Conservation (phyloP, 345 rosid genomes). For the Excoecaria agallocha region DNA sequence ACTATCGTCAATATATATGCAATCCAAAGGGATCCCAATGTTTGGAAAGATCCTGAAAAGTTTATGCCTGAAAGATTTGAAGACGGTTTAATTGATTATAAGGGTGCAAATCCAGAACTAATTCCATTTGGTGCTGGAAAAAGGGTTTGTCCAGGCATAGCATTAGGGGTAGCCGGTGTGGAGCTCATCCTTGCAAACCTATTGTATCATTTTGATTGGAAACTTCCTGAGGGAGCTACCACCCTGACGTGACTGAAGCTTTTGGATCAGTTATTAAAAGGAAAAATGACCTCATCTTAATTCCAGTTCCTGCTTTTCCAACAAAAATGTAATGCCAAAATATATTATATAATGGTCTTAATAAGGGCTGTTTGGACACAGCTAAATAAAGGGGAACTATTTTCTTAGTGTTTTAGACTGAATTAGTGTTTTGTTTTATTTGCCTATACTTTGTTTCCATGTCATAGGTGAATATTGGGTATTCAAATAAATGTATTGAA, state of each 20-base stretch:
- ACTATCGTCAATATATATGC: conserved; percentile 18
- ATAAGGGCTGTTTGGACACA: too few relatives aligned
- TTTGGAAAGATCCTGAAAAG: conserved; percentile 21
- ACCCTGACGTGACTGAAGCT: conserved; percentile 24
- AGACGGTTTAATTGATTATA: conserved; percentile 13
- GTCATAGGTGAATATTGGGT: too few relatives aligned
- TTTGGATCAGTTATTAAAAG: neutral
- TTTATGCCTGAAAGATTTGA: conserved; percentile 24
- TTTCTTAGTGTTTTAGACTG: too few relatives aligned
- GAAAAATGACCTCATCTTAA: conserved; percentile 12
- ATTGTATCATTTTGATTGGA: conserved; percentile 33
- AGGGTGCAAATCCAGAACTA: conserved; percentile 18
- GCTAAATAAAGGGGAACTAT: too few relatives aligned
- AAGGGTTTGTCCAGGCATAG: conserved; percentile 30
- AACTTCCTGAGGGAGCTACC: conserved; percentile 14
- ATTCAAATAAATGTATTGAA: too few relatives aligned
- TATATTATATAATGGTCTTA: too few relatives aligned
- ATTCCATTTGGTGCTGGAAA: conserved; percentile 33
- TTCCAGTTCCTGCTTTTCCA: conserved; percentile 11
- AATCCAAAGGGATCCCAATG: conserved; percentile 20
- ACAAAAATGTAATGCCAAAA: too few relatives aligned
- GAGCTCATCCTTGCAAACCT: conserved; percentile 20
- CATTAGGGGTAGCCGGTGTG: conserved; percentile 5
- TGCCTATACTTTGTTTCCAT: too few relatives aligned
- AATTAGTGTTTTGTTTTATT: too few relatives aligned